phyloP scores from a whole-genome alignment of 108 stramenopile genomes.

The Cyclotella sp. region DNA sequence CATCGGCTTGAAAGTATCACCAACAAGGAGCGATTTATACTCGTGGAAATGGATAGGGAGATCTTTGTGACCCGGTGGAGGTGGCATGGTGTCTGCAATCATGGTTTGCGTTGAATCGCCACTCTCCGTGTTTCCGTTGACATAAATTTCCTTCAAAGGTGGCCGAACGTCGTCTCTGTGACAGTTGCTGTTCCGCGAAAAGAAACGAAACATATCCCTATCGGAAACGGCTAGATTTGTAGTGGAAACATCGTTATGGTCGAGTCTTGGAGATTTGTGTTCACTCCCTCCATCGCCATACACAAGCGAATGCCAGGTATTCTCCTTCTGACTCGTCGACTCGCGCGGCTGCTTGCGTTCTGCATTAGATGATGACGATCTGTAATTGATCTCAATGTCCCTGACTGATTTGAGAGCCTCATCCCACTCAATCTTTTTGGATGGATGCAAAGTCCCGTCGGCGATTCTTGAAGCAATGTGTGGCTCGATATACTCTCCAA shows the following conservation, averaged over 20 bases:
- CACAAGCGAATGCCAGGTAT: conserved; percentile 40
- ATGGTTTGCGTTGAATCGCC: background rate
- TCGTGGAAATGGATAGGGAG: conserved; percentile 56
- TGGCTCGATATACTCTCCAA: conserved; percentile 46
- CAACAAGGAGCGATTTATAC: conserved; percentile 45
- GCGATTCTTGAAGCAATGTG: conserved; percentile 45
- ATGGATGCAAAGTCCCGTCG: conserved; percentile 53
- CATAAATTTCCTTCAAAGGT: conserved; percentile 46
- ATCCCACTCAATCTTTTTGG: conserved; percentile 50
- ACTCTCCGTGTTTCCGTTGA: conserved; percentile 19
- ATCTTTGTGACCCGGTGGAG: conserved; percentile 41
- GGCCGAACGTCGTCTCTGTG: conserved; percentile 27
- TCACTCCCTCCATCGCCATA: conserved; percentile 19
- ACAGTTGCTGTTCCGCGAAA: conserved; percentile 27
- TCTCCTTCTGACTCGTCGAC: conserved; percentile 12
- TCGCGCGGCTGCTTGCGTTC: background rate
- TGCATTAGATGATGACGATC: background rate
- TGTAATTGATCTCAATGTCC: conserved; percentile 23
- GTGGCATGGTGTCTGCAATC: background rate
- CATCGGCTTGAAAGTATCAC: conserved; percentile 50
- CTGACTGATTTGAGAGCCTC: conserved; percentile 14
- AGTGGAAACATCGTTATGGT: background rate
- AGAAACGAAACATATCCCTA: conserved; percentile 47
- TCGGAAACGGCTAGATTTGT: background rate
- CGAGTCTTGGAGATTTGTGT: background rate